Evolutionary conservation across 2,329 filamentous ascomycete genomes (phyloP).

Genomic region (Trichoderma koningiopsis): DNA sequence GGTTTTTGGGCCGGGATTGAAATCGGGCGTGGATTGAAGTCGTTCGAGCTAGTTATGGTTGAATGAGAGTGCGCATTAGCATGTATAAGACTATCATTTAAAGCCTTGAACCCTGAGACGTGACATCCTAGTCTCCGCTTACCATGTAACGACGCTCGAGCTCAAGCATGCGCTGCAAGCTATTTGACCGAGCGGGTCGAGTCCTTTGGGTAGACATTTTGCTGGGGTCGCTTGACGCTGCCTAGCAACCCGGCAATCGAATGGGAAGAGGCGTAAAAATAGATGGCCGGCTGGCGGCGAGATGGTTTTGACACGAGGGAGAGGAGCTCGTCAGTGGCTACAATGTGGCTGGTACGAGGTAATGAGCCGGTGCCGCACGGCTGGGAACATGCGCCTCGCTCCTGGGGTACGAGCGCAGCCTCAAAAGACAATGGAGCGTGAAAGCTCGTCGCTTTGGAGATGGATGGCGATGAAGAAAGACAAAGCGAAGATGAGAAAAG

Average conservation of each 20-base stretch:
- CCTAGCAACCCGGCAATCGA: not conserved
- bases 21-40: conserved; percentile 25
- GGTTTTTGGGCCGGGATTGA: not conserved
- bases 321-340: conserved; percentile 24
- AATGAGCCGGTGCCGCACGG: conserved; percentile 12
- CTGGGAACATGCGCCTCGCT: conserved; percentile 18
- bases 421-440: not conserved
- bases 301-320: not conserved
- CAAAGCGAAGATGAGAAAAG: not conserved
- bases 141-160: conserved; percentile 62
- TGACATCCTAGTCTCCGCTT: conserved; percentile 34
- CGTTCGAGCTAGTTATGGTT: conserved; percentile 30
- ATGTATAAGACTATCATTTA: not conserved
- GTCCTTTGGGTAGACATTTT: conserved; percentile 27
- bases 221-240: not conserved
- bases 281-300: not conserved
- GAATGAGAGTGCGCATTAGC: conserved; percentile 1
- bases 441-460: conserved; percentile 8
- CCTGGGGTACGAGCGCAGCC: not conserved
- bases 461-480: conserved; percentile 17
- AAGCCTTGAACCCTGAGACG: not conserved
- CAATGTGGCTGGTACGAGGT: conserved; percentile 22
- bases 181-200: conserved; percentile 44
- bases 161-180: conserved; percentile 61
- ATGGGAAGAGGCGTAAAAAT: conserved; percentile 19